Conservation (phyloP, 371 early-diverging fungal genomes). For the Mortierella sp. region DNA sequence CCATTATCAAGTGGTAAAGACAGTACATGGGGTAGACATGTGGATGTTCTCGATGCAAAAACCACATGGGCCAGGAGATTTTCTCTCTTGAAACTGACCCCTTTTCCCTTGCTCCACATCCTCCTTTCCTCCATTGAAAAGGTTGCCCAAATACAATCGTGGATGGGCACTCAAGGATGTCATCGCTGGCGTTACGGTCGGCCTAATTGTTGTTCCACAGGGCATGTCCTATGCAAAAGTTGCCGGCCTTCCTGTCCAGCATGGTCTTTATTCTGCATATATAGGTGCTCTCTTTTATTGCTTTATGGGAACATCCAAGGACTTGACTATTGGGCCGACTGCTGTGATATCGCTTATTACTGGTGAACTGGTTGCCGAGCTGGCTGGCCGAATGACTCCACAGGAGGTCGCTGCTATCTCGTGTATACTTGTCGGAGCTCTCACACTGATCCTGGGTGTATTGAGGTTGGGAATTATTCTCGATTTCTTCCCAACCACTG, state of each 20-base stretch:
- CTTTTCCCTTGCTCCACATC: not conserved
- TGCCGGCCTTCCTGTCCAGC: constrained; percentile 82
- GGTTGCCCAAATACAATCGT: constrained; percentile 56
- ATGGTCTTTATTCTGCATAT: constrained; percentile 89
- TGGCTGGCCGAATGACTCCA: constrained; percentile 54
- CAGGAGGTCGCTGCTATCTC: constrained; percentile 63
- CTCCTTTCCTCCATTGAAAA: not conserved
- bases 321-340: constrained; percentile 90
- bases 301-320: constrained; percentile 86
- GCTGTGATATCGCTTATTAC: constrained; percentile 85
- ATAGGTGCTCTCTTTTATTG: constrained; percentile 83
- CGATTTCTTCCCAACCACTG: constrained; percentile 84
- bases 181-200: constrained; percentile 90
- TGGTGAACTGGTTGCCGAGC: constrained; percentile 59
- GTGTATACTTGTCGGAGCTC: constrained; percentile 72
- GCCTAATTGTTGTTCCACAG: constrained; percentile 86
- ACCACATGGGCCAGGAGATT: no score
- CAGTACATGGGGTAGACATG: not conserved
- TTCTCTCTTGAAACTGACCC: not conserved
- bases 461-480: constrained; percentile 83
- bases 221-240: constrained; percentile 88
- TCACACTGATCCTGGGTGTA: constrained; percentile 73
- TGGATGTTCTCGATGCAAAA: not conserved
- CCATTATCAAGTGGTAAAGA: constrained; percentile 53
- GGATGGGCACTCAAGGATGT: constrained; percentile 85